A percentile compares a stretch with the other conserved stretches of the same genome.
Conservation (phyloP, 768 basidiomycete genomes). For the Tubosaeta sp. region DNA sequence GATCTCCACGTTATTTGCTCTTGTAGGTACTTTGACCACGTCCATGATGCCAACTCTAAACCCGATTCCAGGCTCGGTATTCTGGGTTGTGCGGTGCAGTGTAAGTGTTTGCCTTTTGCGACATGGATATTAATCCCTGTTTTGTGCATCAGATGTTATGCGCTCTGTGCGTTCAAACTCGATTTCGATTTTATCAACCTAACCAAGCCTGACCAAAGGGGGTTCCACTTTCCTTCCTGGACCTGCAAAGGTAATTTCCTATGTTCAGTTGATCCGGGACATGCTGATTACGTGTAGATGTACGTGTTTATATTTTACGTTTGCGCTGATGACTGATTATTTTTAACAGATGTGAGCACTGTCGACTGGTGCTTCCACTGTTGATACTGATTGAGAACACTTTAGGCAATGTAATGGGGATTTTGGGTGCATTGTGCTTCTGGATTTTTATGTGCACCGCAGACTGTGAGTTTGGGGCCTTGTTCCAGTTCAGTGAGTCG, state of each 20-base stretch:
- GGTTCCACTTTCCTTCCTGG: not conserved
- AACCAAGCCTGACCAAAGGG: not conserved
- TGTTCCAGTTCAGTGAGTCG: not conserved
- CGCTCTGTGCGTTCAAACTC: not conserved
- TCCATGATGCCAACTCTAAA: not conserved
- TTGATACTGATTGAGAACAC: not conserved
- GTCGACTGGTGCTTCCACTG: not conserved
- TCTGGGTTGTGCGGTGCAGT: not conserved
- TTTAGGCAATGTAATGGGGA: not conserved
- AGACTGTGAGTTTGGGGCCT: not conserved
- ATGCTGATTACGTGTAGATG: not conserved
- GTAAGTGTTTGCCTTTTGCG: not conserved
- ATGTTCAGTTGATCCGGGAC: not conserved
- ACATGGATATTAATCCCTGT: not conserved
- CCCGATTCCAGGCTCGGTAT: not conserved
- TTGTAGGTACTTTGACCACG: not conserved
- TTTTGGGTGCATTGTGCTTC: not conserved
- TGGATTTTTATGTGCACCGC: not conserved
- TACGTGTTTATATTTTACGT: not conserved
- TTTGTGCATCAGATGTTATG: not conserved
- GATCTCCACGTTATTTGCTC: not conserved
- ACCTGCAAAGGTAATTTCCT: not conserved
- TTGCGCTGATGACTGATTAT: not conserved
- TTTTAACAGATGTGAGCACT: not conserved
- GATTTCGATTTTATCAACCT: not conserved